These are phyloP conservation scores for Chrysanthemum makinoi DNA, from an alignment of 129 eudicot species.

Conservation along the genomic window DNA sequence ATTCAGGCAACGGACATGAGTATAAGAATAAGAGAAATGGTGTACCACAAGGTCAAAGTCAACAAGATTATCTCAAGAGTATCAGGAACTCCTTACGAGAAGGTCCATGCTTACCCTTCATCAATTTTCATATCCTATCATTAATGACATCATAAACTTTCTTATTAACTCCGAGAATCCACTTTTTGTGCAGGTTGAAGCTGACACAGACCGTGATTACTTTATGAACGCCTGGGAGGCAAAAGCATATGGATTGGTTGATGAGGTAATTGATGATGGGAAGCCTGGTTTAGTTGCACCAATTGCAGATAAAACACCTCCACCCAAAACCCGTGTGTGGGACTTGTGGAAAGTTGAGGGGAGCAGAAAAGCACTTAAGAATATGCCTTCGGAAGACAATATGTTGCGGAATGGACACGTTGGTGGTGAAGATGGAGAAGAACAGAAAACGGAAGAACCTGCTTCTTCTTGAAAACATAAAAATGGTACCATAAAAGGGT, in stretches of 20 bases:
- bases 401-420: slow-evolving; percentile 45
- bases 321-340: slow-evolving; percentile 71
- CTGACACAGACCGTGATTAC: slow-evolving; percentile 72
- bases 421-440: slow-evolving; percentile 37
- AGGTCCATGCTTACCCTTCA: slow-evolving; percentile 40
- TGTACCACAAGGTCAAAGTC: slow-evolving; percentile 67
- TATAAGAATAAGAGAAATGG: slow-evolving; percentile 75
- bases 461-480: slow-evolving; percentile 35
- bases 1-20: slow-evolving; percentile 73
- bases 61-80: slow-evolving; percentile 78
- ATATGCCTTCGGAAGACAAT: slow-evolving; percentile 79
- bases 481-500: neutral
- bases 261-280: slow-evolving; percentile 90
- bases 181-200: slow-evolving; percentile 49
- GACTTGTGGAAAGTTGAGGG: slow-evolving; percentile 62
- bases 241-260: slow-evolving; percentile 77
- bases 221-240: slow-evolving; percentile 98
- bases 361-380: slow-evolving; percentile 42
- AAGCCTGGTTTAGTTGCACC: slow-evolving; percentile 98
- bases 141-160: neutral
- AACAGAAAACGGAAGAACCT: slow-evolving; percentile 43
- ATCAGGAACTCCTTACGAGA: slow-evolving; percentile 80
- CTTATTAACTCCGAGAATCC: neutral
- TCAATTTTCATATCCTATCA: too few species aligned
- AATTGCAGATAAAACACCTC: slow-evolving; percentile 54